Evolutionary conservation across 2,329 filamentous ascomycete species (phyloP).

Genomic region (Penicillium sp.): DNA sequence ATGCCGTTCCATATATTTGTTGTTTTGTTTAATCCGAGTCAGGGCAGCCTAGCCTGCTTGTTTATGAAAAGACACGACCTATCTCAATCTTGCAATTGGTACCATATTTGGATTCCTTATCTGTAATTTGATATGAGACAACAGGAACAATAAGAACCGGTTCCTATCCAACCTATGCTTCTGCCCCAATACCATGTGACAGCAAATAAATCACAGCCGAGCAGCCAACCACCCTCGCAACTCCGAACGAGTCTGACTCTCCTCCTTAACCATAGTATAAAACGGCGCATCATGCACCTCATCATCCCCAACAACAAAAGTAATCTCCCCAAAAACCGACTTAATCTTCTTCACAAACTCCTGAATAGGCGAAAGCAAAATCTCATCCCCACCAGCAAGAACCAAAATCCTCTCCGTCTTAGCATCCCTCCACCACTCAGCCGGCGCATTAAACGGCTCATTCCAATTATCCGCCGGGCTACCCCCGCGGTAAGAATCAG

Average conservation of each 20-base stretch:
- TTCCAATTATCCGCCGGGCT: constrained; percentile 50
- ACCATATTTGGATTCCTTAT: constrained; percentile 3
- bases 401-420: constrained; percentile 52
- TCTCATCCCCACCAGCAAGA: constrained; percentile 55
- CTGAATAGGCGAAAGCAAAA: constrained; percentile 46
- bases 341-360: constrained; percentile 35
- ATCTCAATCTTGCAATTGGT: constrained; percentile 16
- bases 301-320: constrained; percentile 28
- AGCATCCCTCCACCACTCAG: constrained; percentile 54
- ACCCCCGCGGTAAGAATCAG: constrained; percentile 46
- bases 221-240: constrained; percentile 33
- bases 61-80: constrained; percentile 29
- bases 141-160: neutral
- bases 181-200: neutral
- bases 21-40: constrained; percentile 22
- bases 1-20: constrained; percentile 17
- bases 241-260: constrained; percentile 28
- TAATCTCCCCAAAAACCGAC: constrained; percentile 32
- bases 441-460: constrained; percentile 49
- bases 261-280: constrained; percentile 24
- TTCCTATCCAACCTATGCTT: neutral
- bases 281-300: constrained; percentile 35
- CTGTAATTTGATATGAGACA: neutral
- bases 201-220: constrained; percentile 21
- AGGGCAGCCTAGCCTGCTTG: constrained; percentile 21